Evolutionary conservation across 768 basidiomycete species (phyloP).

Genomic region (Hemileccinum rubropunctum): DNA sequence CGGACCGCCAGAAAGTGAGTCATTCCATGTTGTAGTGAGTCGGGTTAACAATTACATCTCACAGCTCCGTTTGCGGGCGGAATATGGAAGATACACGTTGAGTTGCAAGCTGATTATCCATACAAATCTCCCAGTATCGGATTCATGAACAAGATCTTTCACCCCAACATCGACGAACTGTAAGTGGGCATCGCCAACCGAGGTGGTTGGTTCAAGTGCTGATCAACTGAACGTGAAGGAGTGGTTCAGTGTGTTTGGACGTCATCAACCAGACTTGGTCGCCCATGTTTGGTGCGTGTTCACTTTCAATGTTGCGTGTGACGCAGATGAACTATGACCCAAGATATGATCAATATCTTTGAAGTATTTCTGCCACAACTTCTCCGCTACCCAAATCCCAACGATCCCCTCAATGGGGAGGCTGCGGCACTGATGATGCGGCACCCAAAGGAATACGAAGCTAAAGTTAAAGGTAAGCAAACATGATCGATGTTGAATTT

Average conservation of each 20-base stretch:
- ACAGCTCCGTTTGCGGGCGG: slow-evolving; percentile 96
- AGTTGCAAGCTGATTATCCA: slow-evolving; percentile 96
- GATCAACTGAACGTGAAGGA: slow-evolving; percentile 45
- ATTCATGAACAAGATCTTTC: slow-evolving; percentile 99
- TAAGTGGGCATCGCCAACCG: slow-evolving; percentile 42
- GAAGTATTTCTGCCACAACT: slow-evolving; percentile 98
- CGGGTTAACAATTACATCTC: slow-evolving; percentile 5
- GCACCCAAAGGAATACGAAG: slow-evolving; percentile 93
- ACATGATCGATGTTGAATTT: not conserved
- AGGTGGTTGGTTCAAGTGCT: slow-evolving; percentile 7
- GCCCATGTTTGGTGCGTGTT: slow-evolving; percentile 91
- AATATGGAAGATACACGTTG: slow-evolving; percentile 99
- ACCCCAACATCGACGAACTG: slow-evolving; percentile 99
- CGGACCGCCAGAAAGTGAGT: slow-evolving; percentile 90
- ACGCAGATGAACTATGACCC: slow-evolving; percentile 2
- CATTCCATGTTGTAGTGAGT: slow-evolving; percentile 1
- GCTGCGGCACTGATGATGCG: slow-evolving; percentile 97
- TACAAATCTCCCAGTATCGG: slow-evolving; percentile 99
- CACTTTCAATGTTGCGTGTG: not conserved
- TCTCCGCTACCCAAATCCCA: slow-evolving; percentile 95
- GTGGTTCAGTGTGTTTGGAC: slow-evolving; percentile 96
- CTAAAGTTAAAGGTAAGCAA: slow-evolving; percentile 81
- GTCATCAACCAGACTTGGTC: slow-evolving; percentile 99
- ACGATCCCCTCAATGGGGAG: slow-evolving; percentile 97
- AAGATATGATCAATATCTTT: slow-evolving; percentile 99